Evolutionary conservation across 2,329 filamentous ascomycete genomes (phyloP), one percentile per base, ranked within the genome.

Genomic region (Fusarium sp.): DNA sequence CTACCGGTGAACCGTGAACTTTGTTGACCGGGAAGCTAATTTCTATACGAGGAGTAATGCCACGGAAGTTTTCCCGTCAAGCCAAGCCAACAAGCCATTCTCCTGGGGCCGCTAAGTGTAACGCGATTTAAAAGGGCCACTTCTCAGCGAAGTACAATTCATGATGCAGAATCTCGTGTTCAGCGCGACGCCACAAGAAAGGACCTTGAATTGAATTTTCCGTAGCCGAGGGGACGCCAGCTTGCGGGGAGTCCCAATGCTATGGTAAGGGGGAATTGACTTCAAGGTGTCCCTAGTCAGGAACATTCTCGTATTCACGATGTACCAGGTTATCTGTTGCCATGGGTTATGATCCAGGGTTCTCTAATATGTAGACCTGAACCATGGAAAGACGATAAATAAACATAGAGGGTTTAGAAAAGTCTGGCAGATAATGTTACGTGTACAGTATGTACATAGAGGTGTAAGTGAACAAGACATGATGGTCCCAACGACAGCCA

Each of bases 221-320:
- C 50, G 51, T 28, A 30, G 33, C 33, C 61, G 38, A 67, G 26
- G 44, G 24, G 28, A 39, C 45, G 45, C 22, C 24, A 26, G 30
- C 12, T n/a, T 51, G 53, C 39, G 64, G 62, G 50, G 62, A 67
- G 30, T 67, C 47, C 62, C 53, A 44, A 30, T 36, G 38, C 11
- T 50, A 22, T 60, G 44, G 64, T 56, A 56, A 56, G 36, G 50
- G 64, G 51, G 50, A 53, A 42, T 62, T 61, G 48, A 58, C 41
- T 61, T 66, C 15, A n/a, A 57, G 30, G 42, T 57, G 38, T 66
- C 20, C 55, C n/a, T 61, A 55, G 70, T 61, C 70, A 72, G 56
- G 58, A 53, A 72, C 65, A 63, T 50, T 59, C 70, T 72, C 70
- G 70, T 72, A 72, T 72, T 63, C 35, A 68, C 18, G 48, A 63